phyloP scores from a whole-genome alignment of 2,329 filamentous ascomycete genomes.

The Aspergillus udagawae region DNA sequence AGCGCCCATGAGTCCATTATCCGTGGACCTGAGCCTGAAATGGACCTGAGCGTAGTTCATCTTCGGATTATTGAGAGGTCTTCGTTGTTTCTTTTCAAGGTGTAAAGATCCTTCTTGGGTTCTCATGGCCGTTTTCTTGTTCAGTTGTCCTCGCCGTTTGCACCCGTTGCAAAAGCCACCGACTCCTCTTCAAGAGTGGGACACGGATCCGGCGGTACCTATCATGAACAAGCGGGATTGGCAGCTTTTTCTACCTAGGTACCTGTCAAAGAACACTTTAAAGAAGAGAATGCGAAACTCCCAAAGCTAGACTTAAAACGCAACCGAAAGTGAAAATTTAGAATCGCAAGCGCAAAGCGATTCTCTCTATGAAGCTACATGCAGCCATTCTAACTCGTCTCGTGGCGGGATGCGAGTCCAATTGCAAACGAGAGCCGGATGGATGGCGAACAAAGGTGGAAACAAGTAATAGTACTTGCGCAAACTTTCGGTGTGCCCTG shows the following conservation, averaged over 20 bases:
- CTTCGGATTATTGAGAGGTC: not conserved
- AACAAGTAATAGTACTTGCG: slow-evolving; percentile 7
- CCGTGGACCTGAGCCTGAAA: not conserved
- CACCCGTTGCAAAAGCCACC: slow-evolving; percentile 25
- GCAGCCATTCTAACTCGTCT: not conserved
- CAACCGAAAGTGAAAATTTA: not conserved
- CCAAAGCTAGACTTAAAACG: not conserved
- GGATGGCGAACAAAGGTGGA: not conserved
- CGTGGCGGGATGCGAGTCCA: not conserved
- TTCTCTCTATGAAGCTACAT: not conserved
- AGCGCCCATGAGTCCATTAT: not conserved
- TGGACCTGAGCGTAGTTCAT: not conserved
- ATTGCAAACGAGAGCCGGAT: not conserved
- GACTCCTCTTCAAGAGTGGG: slow-evolving; percentile 20
- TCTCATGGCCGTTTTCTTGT: slow-evolving; percentile 4
- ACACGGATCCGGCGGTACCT: slow-evolving; percentile 32
- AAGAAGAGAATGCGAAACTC: slow-evolving; percentile 1
- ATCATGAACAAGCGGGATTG: slow-evolving; percentile 21
- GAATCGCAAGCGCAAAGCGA: not conserved
- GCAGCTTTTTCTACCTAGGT: slow-evolving; percentile 7
- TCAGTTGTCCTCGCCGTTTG: slow-evolving; percentile 13
- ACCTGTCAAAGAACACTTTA: slow-evolving; percentile 5
- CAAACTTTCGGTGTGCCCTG: slow-evolving; percentile 20
- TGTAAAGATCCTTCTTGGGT: not conserved
- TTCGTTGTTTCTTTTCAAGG: not conserved